Evolutionary conservation across 2,329 filamentous ascomycete species (phyloP).

Genomic region (Claviceps sp.): DNA sequence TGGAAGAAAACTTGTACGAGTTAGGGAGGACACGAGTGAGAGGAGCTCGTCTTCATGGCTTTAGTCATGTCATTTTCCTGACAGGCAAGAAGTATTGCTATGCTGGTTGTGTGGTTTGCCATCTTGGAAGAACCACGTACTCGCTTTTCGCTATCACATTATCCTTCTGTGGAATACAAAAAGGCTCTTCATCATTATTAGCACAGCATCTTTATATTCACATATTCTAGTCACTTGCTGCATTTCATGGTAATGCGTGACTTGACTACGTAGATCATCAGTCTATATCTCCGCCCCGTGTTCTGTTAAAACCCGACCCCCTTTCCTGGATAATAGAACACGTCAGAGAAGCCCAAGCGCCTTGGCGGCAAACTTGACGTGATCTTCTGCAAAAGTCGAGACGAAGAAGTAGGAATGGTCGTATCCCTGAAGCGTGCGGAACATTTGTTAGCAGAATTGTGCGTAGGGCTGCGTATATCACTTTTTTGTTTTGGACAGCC

Average conservation of each 20-base stretch:
- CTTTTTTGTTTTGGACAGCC: too few relatives aligned
- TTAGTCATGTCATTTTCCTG: neutral
- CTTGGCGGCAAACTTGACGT: constrained; percentile 85
- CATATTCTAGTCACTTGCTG: neutral
- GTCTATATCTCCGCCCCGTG: neutral
- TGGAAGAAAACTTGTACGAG: neutral
- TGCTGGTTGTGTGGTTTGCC: too few relatives aligned
- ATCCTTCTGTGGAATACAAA: too few relatives aligned
- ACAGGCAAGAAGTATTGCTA: too few relatives aligned
- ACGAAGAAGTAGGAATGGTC: constrained; percentile 99
- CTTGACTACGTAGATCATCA: too few relatives aligned
- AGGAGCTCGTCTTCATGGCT: neutral
- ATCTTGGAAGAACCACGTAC: too few relatives aligned
- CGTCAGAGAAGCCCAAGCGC: constrained; percentile 38
- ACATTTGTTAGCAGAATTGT: neutral
- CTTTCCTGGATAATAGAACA: neutral
- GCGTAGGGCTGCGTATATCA: too few relatives aligned
- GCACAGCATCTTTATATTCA: neutral
- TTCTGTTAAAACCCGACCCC: neutral
- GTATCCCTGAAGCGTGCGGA: constrained; percentile 50
- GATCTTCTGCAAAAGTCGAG: constrained; percentile 77
- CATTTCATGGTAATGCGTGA: too few relatives aligned
- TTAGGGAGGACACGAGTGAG: neutral
- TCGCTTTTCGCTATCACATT: too few relatives aligned
- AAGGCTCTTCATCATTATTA: too few relatives aligned